Base-by-base conservation (phyloP, 352 stramenopile genomes). In the Globisporangium recalcitrans region DNA sequence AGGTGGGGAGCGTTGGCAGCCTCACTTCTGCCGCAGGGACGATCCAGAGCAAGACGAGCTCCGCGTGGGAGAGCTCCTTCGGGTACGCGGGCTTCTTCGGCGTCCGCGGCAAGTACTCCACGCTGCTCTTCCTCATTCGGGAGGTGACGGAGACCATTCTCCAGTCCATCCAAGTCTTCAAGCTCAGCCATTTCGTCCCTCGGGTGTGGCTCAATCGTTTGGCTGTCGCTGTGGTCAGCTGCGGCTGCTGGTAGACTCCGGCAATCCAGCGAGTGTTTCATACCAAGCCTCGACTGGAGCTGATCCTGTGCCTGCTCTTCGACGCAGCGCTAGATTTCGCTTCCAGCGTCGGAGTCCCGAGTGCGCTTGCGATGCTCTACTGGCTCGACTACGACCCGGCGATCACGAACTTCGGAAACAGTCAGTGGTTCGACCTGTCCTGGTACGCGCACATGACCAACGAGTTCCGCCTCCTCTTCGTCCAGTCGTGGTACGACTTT, bases 211-310 rank as follows among this genome's bases (percentile, higher is more conserved):
- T 73, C 44, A 73, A 70, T 38, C 65, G 58, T 9, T 32, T 75
- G 3, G 78, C 68, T 22, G 68, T 69, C 19, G 36, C 11, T 10
- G 48, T 57, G 16, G 61, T 82, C 4, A 58, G 68, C 13, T 7
- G 73, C 13, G 79, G 73, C 42, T 85, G 74, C 56, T 79, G 69
- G 72, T 70, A 55, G 2, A 82, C 71, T 0, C 73, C 75, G 16
- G 54, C 66, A 5, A 31, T 70, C n/a, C 70, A 71, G 22, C 56
- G 62, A 1, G 44, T 59, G 1, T 64, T 49, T 8, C 34, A 57
- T 1, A 62, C 55, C 1, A 70, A 65, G 40, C 48, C 52, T 46
- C 53, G 68, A 0, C 63, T 75, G 2, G 57, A 71, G 14, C 57
- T 73, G 0, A 53, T 86, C 13, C 44, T 78, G 8, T 75, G 66